Percentiles rank a stretch among this genome's conserved stretches.
phyloP scores from a whole-genome alignment of 1,284 basidiomycete species.

The Puccinia hordei region DNA sequence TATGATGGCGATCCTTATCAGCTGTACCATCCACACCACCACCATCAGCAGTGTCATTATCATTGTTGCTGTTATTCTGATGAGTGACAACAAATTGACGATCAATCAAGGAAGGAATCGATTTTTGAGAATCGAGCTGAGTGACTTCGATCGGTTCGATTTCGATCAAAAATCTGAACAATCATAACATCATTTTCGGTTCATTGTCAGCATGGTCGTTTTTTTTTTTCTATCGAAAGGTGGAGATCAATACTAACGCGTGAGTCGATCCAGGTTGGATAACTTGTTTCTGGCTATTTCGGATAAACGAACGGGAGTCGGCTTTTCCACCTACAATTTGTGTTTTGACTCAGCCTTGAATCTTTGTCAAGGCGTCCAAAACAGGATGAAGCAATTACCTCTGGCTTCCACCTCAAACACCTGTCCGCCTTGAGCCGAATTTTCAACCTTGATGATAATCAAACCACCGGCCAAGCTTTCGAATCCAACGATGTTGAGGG shows the following conservation, averaged over 20 bases:
- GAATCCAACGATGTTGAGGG: slow-evolving; percentile 21
- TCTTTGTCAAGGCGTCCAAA: not conserved
- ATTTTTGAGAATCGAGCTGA: slow-evolving; percentile 10
- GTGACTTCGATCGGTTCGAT: slow-evolving; percentile 26
- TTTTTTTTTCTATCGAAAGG: not conserved
- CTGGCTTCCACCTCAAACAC: slow-evolving; percentile 31
- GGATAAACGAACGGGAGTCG: not conserved
- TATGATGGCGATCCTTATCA: not conserved
- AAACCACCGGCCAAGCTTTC: slow-evolving; percentile 8
- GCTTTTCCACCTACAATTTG: slow-evolving; percentile 11
- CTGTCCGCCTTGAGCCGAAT: slow-evolving; percentile 4
- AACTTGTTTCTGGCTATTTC: slow-evolving; percentile 26
- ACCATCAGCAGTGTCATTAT: not conserved
- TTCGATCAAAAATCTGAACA: slow-evolving; percentile 22
- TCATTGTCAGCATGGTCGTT: not conserved
- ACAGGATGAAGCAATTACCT: slow-evolving; percentile 6
- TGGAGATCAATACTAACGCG: slow-evolving; percentile 3
- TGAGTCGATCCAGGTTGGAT: slow-evolving; percentile 19
- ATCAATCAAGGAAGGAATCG: slow-evolving; percentile 35
- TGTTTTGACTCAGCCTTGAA: not conserved
- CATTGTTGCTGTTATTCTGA: not conserved
- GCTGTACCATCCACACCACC: not conserved
- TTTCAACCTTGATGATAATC: slow-evolving; percentile 23
- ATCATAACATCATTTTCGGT: not conserved
- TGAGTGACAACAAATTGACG: slow-evolving; percentile 37